Evolutionary conservation across 441 rosid genomes (phyloP), one percentile per base, ranked within the genome.

Genomic region (Daphne laureola): DNA sequence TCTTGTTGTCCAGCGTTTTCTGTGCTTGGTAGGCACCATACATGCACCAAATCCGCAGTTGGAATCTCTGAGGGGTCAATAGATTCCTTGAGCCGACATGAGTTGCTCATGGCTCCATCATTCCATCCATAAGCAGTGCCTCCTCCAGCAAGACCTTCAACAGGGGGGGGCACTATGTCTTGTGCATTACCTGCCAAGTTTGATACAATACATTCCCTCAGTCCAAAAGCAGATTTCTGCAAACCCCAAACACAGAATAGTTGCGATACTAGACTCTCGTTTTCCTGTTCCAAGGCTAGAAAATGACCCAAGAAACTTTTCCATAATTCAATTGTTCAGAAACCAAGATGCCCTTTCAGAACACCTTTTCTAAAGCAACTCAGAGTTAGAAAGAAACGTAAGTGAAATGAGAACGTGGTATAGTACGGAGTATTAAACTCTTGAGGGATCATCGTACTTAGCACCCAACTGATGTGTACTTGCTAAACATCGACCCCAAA

Each of bases 101-200:
- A 63, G 63, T 58, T 49, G 13, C 46, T 66, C 13, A 71, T 36
- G 23, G 76, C 67, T 49, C 80, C 84, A 56, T 88, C 96, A 55
- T 65, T 78, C 90, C 96, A 92, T 53, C 96, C 98, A 63, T 92
- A 92, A 14, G 98, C 81, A 44, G 98, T 92, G 21, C 97, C 96
- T 71, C 98, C 98, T 44, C 98, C 98, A 36, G 98, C 89, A 42
- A 92, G 87, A 14, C 98, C 98, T 77, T 92, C 96, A 36, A 92
- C 86, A 17, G 96, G 98, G 3, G 86, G 93, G 16, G 78, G 82
- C 66, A 4, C 67, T 46, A 59, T 57, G 26, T 78, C 93, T 65
- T 73, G 92, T 45, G 68, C 67, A 66, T 60, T 76, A 46, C 69
- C 81, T 75, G 63, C 79, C 58, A 14, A 48, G 45, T 14, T 14